phyloP scores from a whole-genome alignment of 2,329 filamentous ascomycete genomes.

The Aphanoascus verrucosus region DNA sequence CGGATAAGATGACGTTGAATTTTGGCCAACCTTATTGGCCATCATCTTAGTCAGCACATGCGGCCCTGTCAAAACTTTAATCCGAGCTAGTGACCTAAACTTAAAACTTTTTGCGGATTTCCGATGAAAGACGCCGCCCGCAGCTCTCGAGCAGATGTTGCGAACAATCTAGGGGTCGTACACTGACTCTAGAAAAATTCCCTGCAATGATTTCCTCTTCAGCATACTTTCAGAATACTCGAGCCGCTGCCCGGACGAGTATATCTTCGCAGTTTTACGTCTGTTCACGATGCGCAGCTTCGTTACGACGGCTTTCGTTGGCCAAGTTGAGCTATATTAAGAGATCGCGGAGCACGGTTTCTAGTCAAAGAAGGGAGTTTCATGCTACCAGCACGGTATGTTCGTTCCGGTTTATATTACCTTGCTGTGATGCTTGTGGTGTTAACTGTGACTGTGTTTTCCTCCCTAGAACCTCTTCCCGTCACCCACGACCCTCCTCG shows the following conservation, averaged over 20 bases:
- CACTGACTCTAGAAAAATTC: not conserved
- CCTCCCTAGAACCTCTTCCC: slow-evolving; percentile 1
- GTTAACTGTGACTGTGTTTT: no score
- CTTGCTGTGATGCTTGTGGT: not conserved
- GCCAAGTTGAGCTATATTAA: not conserved
- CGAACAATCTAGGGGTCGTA: not conserved
- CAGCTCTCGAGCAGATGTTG: not conserved
- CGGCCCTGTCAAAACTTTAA: no score
- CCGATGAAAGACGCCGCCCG: not conserved
- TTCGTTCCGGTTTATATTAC: not conserved
- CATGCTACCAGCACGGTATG: not conserved
- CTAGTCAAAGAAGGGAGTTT: not conserved
- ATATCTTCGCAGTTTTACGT: slow-evolving; percentile 12
- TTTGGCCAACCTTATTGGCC: not conserved
- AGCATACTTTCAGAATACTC: not conserved
- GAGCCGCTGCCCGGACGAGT: not conserved
- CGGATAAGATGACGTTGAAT: no score
- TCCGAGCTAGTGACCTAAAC: no score
- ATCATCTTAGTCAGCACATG: not conserved
- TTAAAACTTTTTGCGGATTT: no score
- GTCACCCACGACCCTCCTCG: not conserved
- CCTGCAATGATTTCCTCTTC: slow-evolving; percentile 8
- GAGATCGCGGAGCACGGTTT: not conserved
- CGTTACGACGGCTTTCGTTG: slow-evolving; percentile 1
- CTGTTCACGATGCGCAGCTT: slow-evolving; percentile 14